Conservation (phyloP, 2,329 filamentous ascomycete genomes). For the Xylariomycetidae sp. region DNA sequence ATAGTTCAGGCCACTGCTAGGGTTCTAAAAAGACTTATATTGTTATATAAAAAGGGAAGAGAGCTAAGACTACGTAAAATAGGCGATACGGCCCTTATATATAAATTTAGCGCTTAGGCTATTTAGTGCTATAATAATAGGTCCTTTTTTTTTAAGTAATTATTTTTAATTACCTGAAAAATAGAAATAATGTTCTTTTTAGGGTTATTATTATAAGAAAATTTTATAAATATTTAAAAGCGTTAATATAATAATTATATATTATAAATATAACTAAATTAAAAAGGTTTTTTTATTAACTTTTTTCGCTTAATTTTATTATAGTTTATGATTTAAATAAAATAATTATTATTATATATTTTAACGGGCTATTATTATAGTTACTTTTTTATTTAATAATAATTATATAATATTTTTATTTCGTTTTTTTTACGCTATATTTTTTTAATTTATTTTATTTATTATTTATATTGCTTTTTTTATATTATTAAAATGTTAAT, state of each 20-base stretch:
- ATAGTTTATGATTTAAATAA: too few relatives aligned
- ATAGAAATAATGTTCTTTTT: constrained; percentile 2
- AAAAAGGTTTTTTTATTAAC: too few relatives aligned
- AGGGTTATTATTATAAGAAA: constrained; percentile 1
- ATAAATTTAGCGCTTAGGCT: neutral
- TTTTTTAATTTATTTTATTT: too few relatives aligned
- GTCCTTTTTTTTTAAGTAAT: too few relatives aligned
- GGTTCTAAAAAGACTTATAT: neutral
- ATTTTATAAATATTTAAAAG: constrained; percentile 1
- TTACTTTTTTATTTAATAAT: too few relatives aligned
- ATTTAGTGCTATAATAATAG: neutral
- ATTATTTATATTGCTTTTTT: too few relatives aligned
- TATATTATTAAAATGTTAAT: neutral
- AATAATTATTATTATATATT: too few relatives aligned
- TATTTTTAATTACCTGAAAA: constrained; percentile 5
- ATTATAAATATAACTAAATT: neutral
- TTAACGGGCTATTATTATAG: too few relatives aligned
- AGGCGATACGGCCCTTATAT: neutral
- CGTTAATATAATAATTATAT: neutral
- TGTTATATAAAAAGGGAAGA: neutral
- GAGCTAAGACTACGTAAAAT: neutral
- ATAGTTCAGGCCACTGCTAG: too few relatives aligned
- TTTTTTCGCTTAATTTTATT: too few relatives aligned
- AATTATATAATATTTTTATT: neutral
- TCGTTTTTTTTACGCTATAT: neutral